A percentile compares a stretch with the other conserved stretches of the same genome.
Evolutionary conservation across 768 basidiomycete species (phyloP).

Genomic region (Amanita polypyramis): DNA sequence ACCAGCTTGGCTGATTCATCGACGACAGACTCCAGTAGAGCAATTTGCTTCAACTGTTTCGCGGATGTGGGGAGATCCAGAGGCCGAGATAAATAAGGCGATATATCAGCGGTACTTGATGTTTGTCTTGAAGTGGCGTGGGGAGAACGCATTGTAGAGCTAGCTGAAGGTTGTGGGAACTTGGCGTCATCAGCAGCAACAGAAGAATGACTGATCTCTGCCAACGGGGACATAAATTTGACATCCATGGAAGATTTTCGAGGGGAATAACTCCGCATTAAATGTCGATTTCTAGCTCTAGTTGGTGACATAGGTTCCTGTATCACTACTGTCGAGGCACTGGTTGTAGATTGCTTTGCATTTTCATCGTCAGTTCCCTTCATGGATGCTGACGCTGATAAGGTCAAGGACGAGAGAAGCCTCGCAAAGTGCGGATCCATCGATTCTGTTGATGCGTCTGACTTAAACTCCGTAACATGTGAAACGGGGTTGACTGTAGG

Average conservation of each 20-base stretch:
- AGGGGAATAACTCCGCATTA: not conserved
- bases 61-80: slow-evolving; percentile 45
- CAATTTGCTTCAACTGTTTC: slow-evolving; percentile 58
- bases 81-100: slow-evolving; percentile 53
- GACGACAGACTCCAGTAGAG: slow-evolving; percentile 60
- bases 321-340: not conserved
- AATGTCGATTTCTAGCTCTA: not conserved
- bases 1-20: slow-evolving; percentile 50
- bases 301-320: not conserved
- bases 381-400: slow-evolving; percentile 32
- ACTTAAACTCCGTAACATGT: slow-evolving; percentile 20
- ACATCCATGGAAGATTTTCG: slow-evolving; percentile 1
- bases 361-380: not conserved
- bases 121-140: slow-evolving; percentile 25
- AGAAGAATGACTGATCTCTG: not conserved
- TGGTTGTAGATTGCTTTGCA: not conserved
- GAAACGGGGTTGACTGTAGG: slow-evolving; percentile 22
- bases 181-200: not conserved
- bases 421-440: slow-evolving; percentile 67
- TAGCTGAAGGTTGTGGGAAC: not conserved
- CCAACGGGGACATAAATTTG: not conserved
- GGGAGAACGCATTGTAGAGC: slow-evolving; percentile 12
- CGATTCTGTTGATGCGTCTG: slow-evolving; percentile 20
- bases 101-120: slow-evolving; percentile 54
- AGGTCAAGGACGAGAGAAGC: slow-evolving; percentile 49